Evolutionary conservation across 1,284 basidiomycete species (phyloP), one percentile per base, ranked within the genome.

Genomic region (Mycena sp.): DNA sequence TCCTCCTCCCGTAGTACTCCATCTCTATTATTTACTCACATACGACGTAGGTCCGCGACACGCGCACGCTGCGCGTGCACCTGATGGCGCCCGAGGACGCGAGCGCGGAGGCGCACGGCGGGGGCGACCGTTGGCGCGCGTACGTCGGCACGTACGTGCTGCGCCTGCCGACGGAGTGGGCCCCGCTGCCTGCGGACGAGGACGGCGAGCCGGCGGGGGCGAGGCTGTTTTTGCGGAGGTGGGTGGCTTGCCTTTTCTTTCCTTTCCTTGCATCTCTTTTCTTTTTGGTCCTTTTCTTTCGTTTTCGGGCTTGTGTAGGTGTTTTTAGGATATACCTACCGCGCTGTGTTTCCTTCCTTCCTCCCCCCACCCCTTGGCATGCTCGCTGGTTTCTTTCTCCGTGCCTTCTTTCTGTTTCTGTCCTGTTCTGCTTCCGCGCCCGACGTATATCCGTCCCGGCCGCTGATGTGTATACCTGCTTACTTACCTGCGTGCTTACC

Each of bases 101-200:
- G 25, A 98, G 95, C 67, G 80, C 86, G 44, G 83, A 83, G 56
- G 80, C 78, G 43, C 64, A 76, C 16, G 32, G 32, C 32, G 32
- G 9, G 7, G 32, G 9, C 9, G 32, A 80, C 69, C 86, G 92
- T 60, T 96, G 95, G 95, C 83, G 90, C 64, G 91, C 92, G 71
- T 99, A 99, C 77, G 85, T 96, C 67, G 91, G 92, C 67, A 92
- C 90, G 63, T 99, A 92, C 77, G 90, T 92, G 61, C 83, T 94
- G 77, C 82, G 79, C 43, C 81, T 89, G 65, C 85, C 87, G 10
- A 92, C 90, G 6, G 91, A 93, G 71, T 91, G 91, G 88, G 57
- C 85, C 54, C 83, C 81, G 21, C 54, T 79, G 69, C 72, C 74
- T 7, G 61, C 67, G 46, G 74, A 76, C 32, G 73, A 77, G 32